Percentiles rank a stretch among this genome's conserved stretches.
Evolutionary conservation across 2,329 filamentous ascomycete species (phyloP).

Genomic region (Raffaelea albimanens): DNA sequence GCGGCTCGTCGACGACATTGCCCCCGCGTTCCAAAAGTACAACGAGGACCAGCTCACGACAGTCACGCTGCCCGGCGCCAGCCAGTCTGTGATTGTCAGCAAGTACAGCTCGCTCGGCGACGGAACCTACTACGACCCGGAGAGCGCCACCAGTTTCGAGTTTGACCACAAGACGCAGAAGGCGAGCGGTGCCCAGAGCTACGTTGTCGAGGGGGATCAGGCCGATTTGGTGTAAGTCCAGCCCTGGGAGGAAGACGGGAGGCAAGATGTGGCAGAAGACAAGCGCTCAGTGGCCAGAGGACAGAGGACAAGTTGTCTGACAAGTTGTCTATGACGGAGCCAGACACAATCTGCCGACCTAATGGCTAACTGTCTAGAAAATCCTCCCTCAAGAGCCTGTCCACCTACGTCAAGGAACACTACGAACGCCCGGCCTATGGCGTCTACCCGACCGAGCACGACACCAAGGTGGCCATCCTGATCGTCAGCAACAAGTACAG

Average conservation of each 20-base stretch:
- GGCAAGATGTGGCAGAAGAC: neutral
- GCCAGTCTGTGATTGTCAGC: conserved; percentile 76
- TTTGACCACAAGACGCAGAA: conserved; percentile 81
- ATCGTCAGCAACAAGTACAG: conserved; percentile 96
- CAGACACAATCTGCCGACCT: neutral
- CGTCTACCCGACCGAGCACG: conserved; percentile 70
- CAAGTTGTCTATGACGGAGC: neutral
- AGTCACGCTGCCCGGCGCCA: conserved; percentile 80
- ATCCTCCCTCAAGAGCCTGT: conserved; percentile 70
- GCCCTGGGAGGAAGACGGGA: neutral
- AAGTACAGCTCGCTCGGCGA: conserved; percentile 72
- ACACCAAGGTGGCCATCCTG: conserved; percentile 67
- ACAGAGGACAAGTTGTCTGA: conserved; percentile 5
- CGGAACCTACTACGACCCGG: conserved; percentile 82
- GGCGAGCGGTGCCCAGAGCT: conserved; percentile 72
- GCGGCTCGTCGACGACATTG: conserved; percentile 60
- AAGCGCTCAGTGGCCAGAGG: neutral
- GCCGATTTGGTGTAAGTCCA: conserved; percentile 72
- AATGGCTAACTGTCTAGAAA: conserved; percentile 37
- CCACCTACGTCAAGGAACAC: conserved; percentile 74
- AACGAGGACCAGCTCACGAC: conserved; percentile 91
- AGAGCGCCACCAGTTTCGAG: conserved; percentile 76
- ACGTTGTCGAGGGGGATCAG: conserved; percentile 67
- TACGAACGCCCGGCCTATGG: conserved; percentile 75
- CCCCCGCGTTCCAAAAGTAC: conserved; percentile 83